These are phyloP conservation scores for Kalanchoe fedtschenkoi DNA, from an alignment of 164 flowering plant species.

Conservation along the genomic window DNA sequence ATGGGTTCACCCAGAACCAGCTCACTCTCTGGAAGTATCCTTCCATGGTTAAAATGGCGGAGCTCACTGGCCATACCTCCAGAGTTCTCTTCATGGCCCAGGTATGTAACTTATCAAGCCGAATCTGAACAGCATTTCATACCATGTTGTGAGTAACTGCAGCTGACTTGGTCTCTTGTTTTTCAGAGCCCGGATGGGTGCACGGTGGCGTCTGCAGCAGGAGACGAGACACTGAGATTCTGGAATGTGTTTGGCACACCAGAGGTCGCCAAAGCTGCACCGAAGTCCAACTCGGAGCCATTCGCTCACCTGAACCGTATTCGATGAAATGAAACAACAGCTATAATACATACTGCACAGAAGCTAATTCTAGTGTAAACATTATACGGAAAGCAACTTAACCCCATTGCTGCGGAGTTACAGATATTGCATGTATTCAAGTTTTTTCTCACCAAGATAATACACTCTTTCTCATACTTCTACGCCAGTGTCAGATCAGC, in stretches of 20 bases:
- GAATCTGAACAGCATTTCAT: too few relatives aligned
- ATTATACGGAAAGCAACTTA: too few relatives aligned
- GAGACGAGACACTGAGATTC: slow-evolving; percentile 44
- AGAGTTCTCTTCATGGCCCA: slow-evolving; percentile 58
- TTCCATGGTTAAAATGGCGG: slow-evolving; percentile 55
- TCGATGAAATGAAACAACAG: slow-evolving; percentile 18
- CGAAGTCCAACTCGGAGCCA: slow-evolving; percentile 32
- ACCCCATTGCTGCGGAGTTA: too few relatives aligned
- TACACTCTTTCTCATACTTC: too few relatives aligned
- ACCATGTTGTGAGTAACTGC: background rate
- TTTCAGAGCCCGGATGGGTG: slow-evolving; percentile 49
- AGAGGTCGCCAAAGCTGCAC: slow-evolving; percentile 23
- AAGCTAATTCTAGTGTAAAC: too few relatives aligned
- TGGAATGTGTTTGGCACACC: slow-evolving; percentile 39
- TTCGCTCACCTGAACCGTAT: slow-evolving; percentile 37
- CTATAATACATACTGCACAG: too few relatives aligned
- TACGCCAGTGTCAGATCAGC: too few relatives aligned
- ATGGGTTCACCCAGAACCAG: slow-evolving; percentile 55
- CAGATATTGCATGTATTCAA: too few relatives aligned
- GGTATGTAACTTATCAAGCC: slow-evolving; percentile 17
- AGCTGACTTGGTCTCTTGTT: background rate
- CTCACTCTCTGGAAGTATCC: slow-evolving; percentile 62
- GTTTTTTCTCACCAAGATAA: too few relatives aligned
- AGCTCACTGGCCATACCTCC: slow-evolving; percentile 62
- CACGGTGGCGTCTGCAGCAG: slow-evolving; percentile 46